Evolutionary conservation across 441 rosid genomes (phyloP).

Genomic region (Kokia cookei): DNA sequence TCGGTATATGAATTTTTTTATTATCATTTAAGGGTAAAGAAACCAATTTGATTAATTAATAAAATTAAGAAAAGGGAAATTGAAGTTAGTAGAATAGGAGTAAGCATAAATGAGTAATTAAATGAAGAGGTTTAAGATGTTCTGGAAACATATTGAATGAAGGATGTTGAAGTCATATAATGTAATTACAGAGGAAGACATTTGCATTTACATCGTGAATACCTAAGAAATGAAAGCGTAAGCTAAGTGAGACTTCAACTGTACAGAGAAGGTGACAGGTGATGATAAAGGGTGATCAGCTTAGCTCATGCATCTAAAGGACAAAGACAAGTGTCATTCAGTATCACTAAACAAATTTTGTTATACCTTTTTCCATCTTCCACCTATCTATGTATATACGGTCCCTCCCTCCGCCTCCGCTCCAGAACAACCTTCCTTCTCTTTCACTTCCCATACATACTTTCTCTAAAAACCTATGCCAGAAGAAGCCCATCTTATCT

Average conservation of each 20-base stretch:
- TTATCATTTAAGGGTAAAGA: too few relatives aligned
- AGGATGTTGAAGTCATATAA: too few relatives aligned
- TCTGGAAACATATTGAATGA: too few relatives aligned
- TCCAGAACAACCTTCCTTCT: background rate
- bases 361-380: background rate
- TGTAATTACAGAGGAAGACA: background rate
- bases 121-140: too few relatives aligned
- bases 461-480: background rate
- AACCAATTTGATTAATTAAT: too few relatives aligned
- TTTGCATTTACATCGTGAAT: background rate
- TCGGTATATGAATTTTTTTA: too few relatives aligned
- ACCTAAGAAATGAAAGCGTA: background rate
- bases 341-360: background rate
- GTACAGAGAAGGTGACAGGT: background rate
- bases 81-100: too few relatives aligned
- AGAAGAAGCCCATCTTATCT: background rate
- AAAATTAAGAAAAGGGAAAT: too few relatives aligned
- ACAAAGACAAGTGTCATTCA: constrained; percentile 16
- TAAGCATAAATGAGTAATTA: too few relatives aligned
- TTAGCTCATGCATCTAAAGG: constrained; percentile 11
- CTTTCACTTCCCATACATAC: background rate
- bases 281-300: background rate
- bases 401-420: constrained; percentile 1
- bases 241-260: background rate
- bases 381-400: background rate